Evolutionary conservation across 2,329 filamentous ascomycete species (phyloP).

Genomic region (Cladosporium sp.): DNA sequence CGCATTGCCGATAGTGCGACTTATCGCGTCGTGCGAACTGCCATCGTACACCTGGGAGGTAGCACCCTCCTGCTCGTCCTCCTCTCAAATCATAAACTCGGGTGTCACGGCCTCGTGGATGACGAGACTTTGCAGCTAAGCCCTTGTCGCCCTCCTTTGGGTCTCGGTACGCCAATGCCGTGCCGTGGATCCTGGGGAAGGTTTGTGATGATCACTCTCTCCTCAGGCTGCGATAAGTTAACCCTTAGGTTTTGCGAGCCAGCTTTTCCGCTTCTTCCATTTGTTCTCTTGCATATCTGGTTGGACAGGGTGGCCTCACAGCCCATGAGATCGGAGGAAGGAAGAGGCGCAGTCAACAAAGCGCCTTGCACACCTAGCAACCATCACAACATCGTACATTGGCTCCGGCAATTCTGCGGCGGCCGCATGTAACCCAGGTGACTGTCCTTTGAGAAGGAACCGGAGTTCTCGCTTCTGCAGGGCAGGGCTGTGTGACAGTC

Average conservation of each 20-base stretch:
- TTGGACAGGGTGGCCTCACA: too few species aligned
- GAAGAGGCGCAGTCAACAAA: background rate
- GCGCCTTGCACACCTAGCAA: background rate
- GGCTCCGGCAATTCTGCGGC: background rate
- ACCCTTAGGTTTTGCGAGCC: background rate
- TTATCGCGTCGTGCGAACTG: background rate
- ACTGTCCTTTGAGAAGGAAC: background rate
- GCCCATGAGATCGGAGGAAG: background rate
- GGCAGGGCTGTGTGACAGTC: background rate
- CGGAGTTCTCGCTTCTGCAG: background rate
- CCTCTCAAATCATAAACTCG: background rate
- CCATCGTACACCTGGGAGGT: too few species aligned
- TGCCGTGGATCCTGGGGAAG: constrained; percentile 7
- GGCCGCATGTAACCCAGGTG: background rate
- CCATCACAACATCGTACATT: background rate
- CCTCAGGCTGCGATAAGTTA: too few species aligned
- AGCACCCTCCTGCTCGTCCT: background rate
- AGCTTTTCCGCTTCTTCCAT: constrained; percentile 2
- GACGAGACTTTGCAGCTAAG: constrained; percentile 16
- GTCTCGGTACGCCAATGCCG: constrained; percentile 1
- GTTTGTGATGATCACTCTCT: background rate
- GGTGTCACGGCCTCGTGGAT: background rate
- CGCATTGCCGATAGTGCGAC: background rate
- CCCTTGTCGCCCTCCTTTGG: background rate
- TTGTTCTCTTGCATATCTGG: background rate